phyloP scores from a whole-genome alignment of 106 monocot genomes.

The Agapanthus africanus region DNA sequence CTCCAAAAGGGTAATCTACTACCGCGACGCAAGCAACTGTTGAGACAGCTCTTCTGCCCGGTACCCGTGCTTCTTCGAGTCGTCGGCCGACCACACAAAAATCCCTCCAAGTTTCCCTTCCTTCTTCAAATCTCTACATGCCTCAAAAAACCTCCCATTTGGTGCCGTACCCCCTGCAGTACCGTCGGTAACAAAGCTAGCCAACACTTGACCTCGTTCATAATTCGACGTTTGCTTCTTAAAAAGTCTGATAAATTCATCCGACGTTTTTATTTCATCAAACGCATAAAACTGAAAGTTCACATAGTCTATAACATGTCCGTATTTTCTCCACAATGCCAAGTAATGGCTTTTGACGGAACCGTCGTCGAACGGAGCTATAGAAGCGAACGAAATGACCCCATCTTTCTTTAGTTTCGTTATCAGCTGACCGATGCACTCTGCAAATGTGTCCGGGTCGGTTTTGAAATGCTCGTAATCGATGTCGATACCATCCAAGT shows the following conservation, averaged over 20 bases:
- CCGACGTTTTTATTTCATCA: conserved; percentile 6
- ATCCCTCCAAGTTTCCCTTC: conserved; percentile 26
- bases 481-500: conserved; percentile 20
- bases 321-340: conserved; percentile 17
- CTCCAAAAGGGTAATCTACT: too few species aligned
- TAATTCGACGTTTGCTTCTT: conserved; percentile 14
- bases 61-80: conserved; percentile 7
- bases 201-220: conserved; percentile 18
- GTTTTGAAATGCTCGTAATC: conserved; percentile 25
- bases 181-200: conserved; percentile 14
- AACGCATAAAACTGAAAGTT: conserved; percentile 35
- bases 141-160: conserved; percentile 12
- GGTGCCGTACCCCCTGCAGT: not conserved
- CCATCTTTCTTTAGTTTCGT: not conserved
- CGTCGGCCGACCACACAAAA: conserved; percentile 37
- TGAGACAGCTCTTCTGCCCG: not conserved
- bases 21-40: not conserved
- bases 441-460: conserved; percentile 9
- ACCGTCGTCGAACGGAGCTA: conserved; percentile 7
- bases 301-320: conserved; percentile 21
- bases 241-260: conserved; percentile 15
- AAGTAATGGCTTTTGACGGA: conserved; percentile 18
- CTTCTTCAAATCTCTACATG: conserved; percentile 15
- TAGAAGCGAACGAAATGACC: conserved; percentile 13
- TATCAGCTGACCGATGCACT: conserved; percentile 12